phyloP scores from a whole-genome alignment of 106 monocot species.

The Vanilla planifolia region DNA sequence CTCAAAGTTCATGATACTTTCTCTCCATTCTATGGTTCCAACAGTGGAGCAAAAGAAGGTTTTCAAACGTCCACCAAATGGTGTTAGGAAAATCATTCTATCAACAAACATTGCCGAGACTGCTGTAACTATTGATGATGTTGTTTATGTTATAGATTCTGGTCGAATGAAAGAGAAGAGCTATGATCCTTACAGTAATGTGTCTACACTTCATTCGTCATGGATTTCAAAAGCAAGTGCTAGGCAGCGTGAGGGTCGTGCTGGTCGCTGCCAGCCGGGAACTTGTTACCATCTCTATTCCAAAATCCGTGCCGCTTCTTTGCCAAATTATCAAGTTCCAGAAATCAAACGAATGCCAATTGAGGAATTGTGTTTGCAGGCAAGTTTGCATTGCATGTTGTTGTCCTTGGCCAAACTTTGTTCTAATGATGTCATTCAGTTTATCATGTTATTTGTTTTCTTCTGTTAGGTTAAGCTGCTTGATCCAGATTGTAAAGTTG shows the following conservation, averaged over 20 bases:
- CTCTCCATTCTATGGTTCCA: conserved; percentile 95
- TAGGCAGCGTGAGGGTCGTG: conserved; percentile 92
- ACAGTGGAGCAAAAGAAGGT: conserved; percentile 93
- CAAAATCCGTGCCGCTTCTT: conserved; percentile 53
- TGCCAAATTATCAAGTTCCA: conserved; percentile 76
- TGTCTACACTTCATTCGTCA: conserved; percentile 87
- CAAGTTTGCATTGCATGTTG: conserved; percentile 9
- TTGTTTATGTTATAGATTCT: conserved; percentile 91
- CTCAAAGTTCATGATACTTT: conserved; percentile 57
- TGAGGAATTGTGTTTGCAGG: conserved; percentile 95
- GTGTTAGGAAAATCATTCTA: conserved; percentile 83
- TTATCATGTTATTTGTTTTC: conserved; percentile 8
- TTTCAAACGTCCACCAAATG: conserved; percentile 54
- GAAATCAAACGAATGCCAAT: conserved; percentile 99
- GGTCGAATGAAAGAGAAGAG: conserved; percentile 99
- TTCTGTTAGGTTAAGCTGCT: conserved; percentile 80
- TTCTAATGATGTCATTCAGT: neutral
- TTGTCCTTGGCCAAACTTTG: neutral
- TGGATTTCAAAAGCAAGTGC: conserved; percentile 99
- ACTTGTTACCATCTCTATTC: conserved; percentile 94
- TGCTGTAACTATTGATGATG: conserved; percentile 95
- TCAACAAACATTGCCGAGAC: conserved; percentile 99
- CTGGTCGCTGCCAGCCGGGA: conserved; percentile 95
- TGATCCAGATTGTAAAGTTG: conserved; percentile 56
- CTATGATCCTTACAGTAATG: conserved; percentile 98